A percentile compares a stretch with the other conserved stretches of the same genome.
These are phyloP conservation scores for Phyllosticta ampelicida DNA, from an alignment of 2,329 filamentous ascomycete genomes.

Conservation along the genomic window DNA sequence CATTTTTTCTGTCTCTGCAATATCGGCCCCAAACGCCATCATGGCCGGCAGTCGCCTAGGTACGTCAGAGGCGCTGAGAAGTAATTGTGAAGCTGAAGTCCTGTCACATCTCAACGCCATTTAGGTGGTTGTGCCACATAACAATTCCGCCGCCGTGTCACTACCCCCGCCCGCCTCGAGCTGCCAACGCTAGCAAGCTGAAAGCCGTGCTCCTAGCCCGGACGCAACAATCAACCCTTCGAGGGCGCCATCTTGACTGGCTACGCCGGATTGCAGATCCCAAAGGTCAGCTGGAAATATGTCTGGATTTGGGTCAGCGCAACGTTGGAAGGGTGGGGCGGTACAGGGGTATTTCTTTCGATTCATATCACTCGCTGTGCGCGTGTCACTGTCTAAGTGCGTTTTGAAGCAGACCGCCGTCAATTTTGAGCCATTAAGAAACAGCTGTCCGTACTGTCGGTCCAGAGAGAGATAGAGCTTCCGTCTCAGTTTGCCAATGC, in stretches of 20 bases:
- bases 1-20: too few species aligned
- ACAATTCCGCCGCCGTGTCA: background rate
- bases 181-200: background rate
- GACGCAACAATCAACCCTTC: background rate
- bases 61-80: background rate
- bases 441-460: background rate
- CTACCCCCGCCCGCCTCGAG: background rate
- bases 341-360: background rate
- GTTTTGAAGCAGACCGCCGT: background rate
- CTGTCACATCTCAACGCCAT: background rate
- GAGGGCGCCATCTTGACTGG: background rate
- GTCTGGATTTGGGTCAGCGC: background rate
- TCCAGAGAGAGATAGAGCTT: background rate
- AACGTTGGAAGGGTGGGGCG: background rate
- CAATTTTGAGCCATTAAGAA: background rate
- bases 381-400: background rate
- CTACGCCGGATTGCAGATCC: background rate
- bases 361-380: background rate
- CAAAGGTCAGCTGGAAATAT: background rate
- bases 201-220: background rate
- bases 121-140: background rate
- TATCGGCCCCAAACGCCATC: background rate
- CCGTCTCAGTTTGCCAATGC: background rate
- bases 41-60: background rate
- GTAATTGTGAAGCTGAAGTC: background rate